phyloP scores from a whole-genome alignment of 2,329 filamentous ascomycete species.

The Arthrobotrys musiformis region DNA sequence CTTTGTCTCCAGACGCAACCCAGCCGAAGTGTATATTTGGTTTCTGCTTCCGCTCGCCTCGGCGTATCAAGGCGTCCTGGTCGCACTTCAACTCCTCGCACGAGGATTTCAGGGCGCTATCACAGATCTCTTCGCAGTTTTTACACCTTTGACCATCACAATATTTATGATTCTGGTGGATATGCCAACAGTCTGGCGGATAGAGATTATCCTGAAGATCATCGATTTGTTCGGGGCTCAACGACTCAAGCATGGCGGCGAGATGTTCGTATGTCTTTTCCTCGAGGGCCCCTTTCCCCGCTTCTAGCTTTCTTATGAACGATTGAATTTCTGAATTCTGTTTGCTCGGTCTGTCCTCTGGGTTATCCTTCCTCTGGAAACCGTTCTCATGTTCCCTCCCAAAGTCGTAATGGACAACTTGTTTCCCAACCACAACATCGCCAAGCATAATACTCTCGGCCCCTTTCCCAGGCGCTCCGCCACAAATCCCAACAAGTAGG shows the following conservation, averaged over 20 bases:
- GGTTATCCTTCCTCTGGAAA: conserved; percentile 54
- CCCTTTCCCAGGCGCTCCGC: conserved; percentile 51
- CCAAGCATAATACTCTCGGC: conserved; percentile 9
- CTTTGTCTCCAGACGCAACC: conserved; percentile 61
- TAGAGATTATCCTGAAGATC: conserved; percentile 1
- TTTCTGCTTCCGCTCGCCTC: not conserved
- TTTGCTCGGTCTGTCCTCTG: conserved; percentile 53
- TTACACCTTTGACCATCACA: not conserved
- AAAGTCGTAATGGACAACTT: conserved; percentile 58
- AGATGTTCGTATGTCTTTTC: conserved; percentile 19
- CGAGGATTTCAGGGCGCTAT: not conserved
- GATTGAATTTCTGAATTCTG: conserved; percentile 59
- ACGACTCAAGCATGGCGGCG: not conserved
- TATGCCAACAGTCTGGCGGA: conserved; percentile 8
- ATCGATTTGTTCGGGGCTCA: conserved; percentile 13
- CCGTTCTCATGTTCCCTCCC: conserved; percentile 53
- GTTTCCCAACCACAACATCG: conserved; percentile 57
- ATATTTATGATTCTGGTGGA: not conserved
- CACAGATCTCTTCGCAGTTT: conserved; percentile 1
- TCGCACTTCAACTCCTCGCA: conserved; percentile 16
- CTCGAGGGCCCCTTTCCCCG: conserved; percentile 53
- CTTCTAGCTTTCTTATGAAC: conserved; percentile 58
- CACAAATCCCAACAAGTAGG: no score
- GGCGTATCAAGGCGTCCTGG: not conserved
- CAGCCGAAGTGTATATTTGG: conserved; percentile 60